Percentiles rank a stretch among this genome's conserved stretches.
These are phyloP conservation scores for Prunus salicina DNA, from an alignment of 306 rosid species.

Conservation along the genomic window DNA sequence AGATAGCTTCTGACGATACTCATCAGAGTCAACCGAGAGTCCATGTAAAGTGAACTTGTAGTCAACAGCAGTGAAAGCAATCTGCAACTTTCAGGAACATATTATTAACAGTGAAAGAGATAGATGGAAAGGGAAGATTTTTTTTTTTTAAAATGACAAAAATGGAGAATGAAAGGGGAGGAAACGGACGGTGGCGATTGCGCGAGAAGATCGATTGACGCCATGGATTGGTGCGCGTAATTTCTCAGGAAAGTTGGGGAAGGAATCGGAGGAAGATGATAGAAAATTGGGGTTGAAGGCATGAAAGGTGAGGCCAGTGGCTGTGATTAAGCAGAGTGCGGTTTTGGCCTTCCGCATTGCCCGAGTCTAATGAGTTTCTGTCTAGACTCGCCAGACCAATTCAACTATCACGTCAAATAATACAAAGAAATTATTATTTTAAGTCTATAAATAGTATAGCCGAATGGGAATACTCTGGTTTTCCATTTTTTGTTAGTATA, in stretches of 20 bases:
- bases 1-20: constrained; percentile 48
- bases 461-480: fast-evolving
- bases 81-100: constrained; percentile 35
- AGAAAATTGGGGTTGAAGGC: constrained; percentile 19
- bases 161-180: neutral
- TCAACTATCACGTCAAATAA: neutral
- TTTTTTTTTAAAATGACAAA: neutral
- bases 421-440: too few relatives aligned
- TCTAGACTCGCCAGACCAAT: neutral
- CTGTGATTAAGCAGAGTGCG: constrained; percentile 27
- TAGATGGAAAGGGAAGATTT: too few relatives aligned
- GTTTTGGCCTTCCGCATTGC: constrained; percentile 33
- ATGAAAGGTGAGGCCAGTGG: constrained; percentile 23
- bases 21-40: constrained; percentile 42
- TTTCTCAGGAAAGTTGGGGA: constrained; percentile 19
- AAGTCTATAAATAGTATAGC: too few relatives aligned
- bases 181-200: constrained; percentile 55
- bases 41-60: constrained; percentile 66
- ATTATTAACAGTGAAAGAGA: neutral
- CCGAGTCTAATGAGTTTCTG: neutral
- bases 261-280: constrained; percentile 17
- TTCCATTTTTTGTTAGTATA: too few relatives aligned
- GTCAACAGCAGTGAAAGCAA: constrained; percentile 51
- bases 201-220: constrained; percentile 69
- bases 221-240: constrained; percentile 42